Conservation (phyloP, 2,329 filamentous ascomycete species). For the Cordyceps militaris region DNA sequence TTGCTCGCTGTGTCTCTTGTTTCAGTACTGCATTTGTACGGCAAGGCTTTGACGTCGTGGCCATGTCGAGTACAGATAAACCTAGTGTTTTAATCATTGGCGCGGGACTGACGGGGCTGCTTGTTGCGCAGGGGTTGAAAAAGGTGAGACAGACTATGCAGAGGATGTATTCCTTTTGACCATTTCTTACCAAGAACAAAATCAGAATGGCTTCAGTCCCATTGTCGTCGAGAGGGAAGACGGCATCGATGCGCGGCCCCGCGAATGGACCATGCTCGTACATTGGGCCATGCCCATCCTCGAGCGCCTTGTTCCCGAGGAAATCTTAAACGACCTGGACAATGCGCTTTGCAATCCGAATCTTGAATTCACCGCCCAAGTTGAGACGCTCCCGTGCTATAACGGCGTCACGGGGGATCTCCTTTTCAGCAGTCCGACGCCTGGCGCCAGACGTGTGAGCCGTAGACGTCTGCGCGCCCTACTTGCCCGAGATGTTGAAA, state of each 20-base stretch:
- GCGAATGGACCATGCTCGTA: constrained; percentile 34
- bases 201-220: constrained; percentile 27
- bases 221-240: constrained; percentile 26
- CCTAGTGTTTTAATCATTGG: constrained; percentile 20
- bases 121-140: constrained; percentile 30
- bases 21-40: not conserved
- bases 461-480: constrained; percentile 27
- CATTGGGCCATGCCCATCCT: constrained; percentile 34
- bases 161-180: not conserved
- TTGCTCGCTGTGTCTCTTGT: not conserved
- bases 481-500: constrained; percentile 25
- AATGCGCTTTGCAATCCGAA: constrained; percentile 29
- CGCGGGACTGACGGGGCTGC: constrained; percentile 31
- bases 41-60: not conserved
- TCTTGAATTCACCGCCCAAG: constrained; percentile 24
- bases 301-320: constrained; percentile 26
- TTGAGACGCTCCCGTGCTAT: constrained; percentile 26
- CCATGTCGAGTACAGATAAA: not conserved
- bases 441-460: constrained; percentile 28
- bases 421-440: constrained; percentile 27
- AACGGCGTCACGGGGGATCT: constrained; percentile 29
- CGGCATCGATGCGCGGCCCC: constrained; percentile 22
- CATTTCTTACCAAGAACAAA: not conserved
- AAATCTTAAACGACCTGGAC: constrained; percentile 23
- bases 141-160: constrained; percentile 21